A percentile compares a stretch with the other conserved stretches of the same genome.
These are phyloP conservation scores for Adenanthera pavonina DNA, from an alignment of 306 rosid species.

Conservation along the genomic window DNA sequence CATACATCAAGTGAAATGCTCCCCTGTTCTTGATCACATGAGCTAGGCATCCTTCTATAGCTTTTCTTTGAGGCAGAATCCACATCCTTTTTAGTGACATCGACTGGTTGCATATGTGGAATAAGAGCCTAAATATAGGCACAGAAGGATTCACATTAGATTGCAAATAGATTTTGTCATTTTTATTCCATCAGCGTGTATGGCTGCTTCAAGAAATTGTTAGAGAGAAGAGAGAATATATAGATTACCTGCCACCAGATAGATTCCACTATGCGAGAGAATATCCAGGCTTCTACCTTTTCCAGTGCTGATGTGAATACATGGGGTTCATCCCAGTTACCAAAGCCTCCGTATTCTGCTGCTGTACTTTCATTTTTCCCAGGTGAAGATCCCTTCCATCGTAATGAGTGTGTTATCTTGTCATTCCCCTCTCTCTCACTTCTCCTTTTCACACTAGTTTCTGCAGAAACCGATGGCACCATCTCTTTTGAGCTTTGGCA, in stretches of 20 bases:
- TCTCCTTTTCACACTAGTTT: slow-evolving; percentile 56
- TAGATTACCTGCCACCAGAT: slow-evolving; percentile 96
- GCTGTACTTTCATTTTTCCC: slow-evolving; percentile 51
- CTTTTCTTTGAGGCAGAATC: slow-evolving; percentile 52
- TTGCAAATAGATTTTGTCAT: slow-evolving; percentile 18
- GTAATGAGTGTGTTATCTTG: slow-evolving; percentile 50
- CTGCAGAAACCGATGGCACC: slow-evolving; percentile 45
- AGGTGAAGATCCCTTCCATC: slow-evolving; percentile 71
- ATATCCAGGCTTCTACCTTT: slow-evolving; percentile 93
- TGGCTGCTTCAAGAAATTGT: slow-evolving; percentile 17
- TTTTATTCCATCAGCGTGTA: slow-evolving; percentile 9
- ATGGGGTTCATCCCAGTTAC: slow-evolving; percentile 69
- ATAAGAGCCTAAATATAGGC: slow-evolving; percentile 75
- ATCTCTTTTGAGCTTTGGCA: slow-evolving; percentile 55
- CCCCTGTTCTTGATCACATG: slow-evolving; percentile 70
- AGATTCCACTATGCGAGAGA: slow-evolving; percentile 92
- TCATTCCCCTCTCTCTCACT: slow-evolving; percentile 52
- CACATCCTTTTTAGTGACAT: slow-evolving; percentile 43
- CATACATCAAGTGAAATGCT: slow-evolving; percentile 78
- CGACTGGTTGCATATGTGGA: slow-evolving; percentile 85
- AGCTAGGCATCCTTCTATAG: slow-evolving; percentile 53
- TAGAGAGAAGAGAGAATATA: slow-evolving; percentile 12
- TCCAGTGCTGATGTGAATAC: slow-evolving; percentile 70
- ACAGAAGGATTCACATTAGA: slow-evolving; percentile 37
- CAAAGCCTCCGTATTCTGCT: slow-evolving; percentile 47